Base-by-base conservation (phyloP, 129 eudicot species). In the Chrysanthemum seticuspe region DNA sequence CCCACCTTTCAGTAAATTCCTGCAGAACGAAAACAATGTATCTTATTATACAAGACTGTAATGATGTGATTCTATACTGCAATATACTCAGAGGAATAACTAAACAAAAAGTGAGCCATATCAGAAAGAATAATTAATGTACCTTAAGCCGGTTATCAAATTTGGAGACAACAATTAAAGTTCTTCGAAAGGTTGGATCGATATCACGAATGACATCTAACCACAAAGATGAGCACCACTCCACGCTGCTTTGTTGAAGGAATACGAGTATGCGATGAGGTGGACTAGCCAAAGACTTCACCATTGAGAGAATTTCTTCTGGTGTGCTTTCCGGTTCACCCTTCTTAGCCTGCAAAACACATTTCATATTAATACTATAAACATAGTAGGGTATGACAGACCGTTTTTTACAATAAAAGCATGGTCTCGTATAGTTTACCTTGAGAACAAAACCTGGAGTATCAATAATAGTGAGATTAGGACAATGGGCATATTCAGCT, bases 141-240 rank as follows among this genome's bases (percentile, higher is more conserved):
- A 92, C 98, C 96, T 94, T 94, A 40, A 94, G 98, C 44, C 98
- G 86, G 67, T 94, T 94, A 82, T 94, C 98, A 77, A 94, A 94
- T 78, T 94, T 94, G 75, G 98, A 94, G 72, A 94, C 97, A 76
- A 90, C 97, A 44, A 94, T 79, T 21, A 94, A n/a, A 25, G 97
- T 90, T 67, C 98, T 79, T 19, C 88, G 82, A 74, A 94, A 90
- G 10, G 89, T 76, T 52, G 98, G 98, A 81, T 94, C 98, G 23
- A 94, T 90, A 34, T 94, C 96, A 40, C 97, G 98, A 64, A 94
- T 83, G 40, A 89, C 62, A 76, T 94, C 98, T 79, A 94, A 71
- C 98, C 98, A 94, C 87, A 94, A 74, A 13, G 98, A 94, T 19
- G 98, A 94, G 81, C 98, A 94, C 98, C 98, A 94, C 52, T 94